phyloP scores from a whole-genome alignment of 1,284 basidiomycete genomes.

The Ustilago tritici region DNA sequence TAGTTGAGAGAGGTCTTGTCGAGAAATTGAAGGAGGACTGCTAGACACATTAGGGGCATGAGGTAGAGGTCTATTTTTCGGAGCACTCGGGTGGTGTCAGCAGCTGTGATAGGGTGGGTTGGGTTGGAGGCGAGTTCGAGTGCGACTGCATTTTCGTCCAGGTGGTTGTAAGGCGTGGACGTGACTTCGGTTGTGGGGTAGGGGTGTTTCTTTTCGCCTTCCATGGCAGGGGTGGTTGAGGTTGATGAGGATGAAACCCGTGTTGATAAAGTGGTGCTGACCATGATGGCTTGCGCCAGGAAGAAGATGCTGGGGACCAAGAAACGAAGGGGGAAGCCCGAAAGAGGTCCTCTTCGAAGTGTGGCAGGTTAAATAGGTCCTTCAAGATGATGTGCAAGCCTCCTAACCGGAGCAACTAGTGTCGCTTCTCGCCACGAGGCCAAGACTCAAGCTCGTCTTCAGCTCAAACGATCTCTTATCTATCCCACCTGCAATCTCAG shows the following conservation, averaged over 20 bases:
- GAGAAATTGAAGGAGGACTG: constrained; percentile 60
- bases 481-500: not conserved
- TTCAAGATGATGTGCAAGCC: not conserved
- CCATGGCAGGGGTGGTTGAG: not conserved
- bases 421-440: not conserved
- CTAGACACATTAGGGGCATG: constrained; percentile 61
- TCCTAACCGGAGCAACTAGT: not conserved
- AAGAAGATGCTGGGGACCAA: too few species aligned
- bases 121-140: constrained; percentile 23
- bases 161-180: not conserved
- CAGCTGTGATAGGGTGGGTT: constrained; percentile 15
- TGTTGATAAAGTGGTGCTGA: not conserved
- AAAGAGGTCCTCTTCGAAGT: not conserved
- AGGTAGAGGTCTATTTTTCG: constrained; percentile 65
- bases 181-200: not conserved
- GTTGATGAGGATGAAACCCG: not conserved
- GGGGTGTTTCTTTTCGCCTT: not conserved
- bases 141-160: constrained; percentile 39
- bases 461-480: not conserved
- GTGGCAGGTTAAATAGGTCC: not conserved
- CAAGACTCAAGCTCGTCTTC: not conserved
- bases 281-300: too few species aligned
- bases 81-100: constrained; percentile 51
- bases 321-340: too few species aligned
- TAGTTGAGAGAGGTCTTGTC: constrained; percentile 65